Percentiles rank a stretch among this genome's conserved stretches.
phyloP scores from a whole-genome alignment of 2,329 filamentous ascomycete species.

The Colletotrichum sidae region DNA sequence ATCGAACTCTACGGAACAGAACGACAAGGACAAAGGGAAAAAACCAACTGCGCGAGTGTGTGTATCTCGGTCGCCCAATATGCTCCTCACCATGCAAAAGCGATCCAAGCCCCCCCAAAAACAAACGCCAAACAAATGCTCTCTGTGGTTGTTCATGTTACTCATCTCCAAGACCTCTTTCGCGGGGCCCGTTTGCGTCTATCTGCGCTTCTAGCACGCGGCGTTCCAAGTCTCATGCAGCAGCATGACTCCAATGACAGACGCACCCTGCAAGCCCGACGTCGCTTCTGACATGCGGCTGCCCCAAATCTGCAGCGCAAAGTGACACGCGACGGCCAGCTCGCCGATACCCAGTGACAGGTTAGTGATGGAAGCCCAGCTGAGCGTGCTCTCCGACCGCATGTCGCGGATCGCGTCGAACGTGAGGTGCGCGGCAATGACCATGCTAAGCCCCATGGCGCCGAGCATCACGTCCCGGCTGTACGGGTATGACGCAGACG shows the following conservation, averaged over 20 bases:
- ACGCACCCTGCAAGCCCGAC: conserved; percentile 27
- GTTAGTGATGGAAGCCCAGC: conserved; percentile 30
- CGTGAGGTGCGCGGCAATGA: conserved; percentile 32
- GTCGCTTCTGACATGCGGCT: conserved; percentile 7
- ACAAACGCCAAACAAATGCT: no score
- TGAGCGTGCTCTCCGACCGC: conserved; percentile 23
- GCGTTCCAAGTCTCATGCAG: conserved; percentile 36
- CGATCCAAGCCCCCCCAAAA: not conserved
- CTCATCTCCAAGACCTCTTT: no score
- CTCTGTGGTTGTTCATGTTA: no score
- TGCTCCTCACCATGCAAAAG: no score
- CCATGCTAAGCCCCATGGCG: conserved; percentile 36
- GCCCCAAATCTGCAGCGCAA: conserved; percentile 35
- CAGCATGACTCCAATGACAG: conserved; percentile 35
- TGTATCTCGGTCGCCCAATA: no score
- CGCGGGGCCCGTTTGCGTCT: not conserved
- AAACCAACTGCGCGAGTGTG: no score
- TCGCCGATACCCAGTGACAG: conserved; percentile 33
- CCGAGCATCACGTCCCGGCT: conserved; percentile 37
- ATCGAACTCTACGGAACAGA: no score
- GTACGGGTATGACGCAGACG: conserved; percentile 32
- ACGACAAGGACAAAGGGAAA: no score
- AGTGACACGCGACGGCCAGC: conserved; percentile 33
- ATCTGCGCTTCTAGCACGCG: conserved; percentile 15
- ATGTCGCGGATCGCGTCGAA: conserved; percentile 32